These are phyloP conservation scores for Cytidiella melzeri DNA, from an alignment of 768 basidiomycete genomes.

Conservation along the genomic window DNA sequence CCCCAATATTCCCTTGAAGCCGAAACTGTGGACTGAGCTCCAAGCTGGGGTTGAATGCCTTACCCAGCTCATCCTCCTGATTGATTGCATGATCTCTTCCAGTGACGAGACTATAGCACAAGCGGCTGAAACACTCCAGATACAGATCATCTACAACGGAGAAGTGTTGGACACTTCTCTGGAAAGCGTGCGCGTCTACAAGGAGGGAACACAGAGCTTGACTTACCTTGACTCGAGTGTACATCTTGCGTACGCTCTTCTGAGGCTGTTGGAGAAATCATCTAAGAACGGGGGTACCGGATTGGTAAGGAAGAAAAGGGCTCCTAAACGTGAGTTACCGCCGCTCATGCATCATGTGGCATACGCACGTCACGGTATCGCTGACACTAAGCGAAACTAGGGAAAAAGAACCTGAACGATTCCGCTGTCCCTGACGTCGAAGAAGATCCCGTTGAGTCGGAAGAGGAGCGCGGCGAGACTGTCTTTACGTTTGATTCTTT, in stretches of 20 bases:
- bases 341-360: neutral
- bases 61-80: slow-evolving; percentile 83
- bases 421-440: slow-evolving; percentile 65
- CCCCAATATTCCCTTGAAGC: slow-evolving; percentile 39
- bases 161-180: slow-evolving; percentile 88
- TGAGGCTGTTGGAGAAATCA: slow-evolving; percentile 88
- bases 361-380: neutral
- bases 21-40: slow-evolving; percentile 89
- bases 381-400: slow-evolving; percentile 7
- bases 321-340: neutral
- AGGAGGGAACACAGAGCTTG: slow-evolving; percentile 69
- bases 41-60: slow-evolving; percentile 93
- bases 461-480: slow-evolving; percentile 72
- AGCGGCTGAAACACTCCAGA: slow-evolving; percentile 74
- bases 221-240: slow-evolving; percentile 87
- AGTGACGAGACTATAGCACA: slow-evolving; percentile 46
- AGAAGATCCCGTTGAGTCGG: slow-evolving; percentile 58
- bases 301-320: slow-evolving; percentile 62
- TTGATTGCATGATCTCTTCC: slow-evolving; percentile 73
- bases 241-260: slow-evolving; percentile 75
- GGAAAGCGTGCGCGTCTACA: slow-evolving; percentile 71
- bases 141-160: slow-evolving; percentile 92
- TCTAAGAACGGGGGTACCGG: slow-evolving; percentile 56
- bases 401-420: slow-evolving; percentile 41
- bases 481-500: slow-evolving; percentile 90